These are phyloP conservation scores for Arthrobotrys conoides DNA, from an alignment of 2,329 filamentous ascomycete species.

Conservation along the genomic window DNA sequence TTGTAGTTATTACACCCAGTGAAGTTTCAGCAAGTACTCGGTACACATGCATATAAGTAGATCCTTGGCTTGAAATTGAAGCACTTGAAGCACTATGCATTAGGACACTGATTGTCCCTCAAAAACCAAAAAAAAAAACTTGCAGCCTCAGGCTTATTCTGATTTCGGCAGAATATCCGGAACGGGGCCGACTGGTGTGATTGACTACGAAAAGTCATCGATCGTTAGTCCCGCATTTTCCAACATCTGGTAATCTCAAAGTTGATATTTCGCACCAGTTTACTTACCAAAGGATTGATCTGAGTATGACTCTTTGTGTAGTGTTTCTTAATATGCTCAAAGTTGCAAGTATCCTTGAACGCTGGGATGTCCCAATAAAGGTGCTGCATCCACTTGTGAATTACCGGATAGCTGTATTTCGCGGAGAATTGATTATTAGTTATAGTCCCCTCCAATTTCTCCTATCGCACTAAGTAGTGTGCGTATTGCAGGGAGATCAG, in stretches of 20 bases:
- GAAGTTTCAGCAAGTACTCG: not conserved
- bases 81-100: too few species aligned
- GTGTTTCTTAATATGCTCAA: slow-evolving; percentile 87
- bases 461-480: not conserved
- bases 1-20: not conserved
- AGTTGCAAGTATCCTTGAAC: slow-evolving; percentile 87
- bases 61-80: not conserved
- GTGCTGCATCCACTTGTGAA: slow-evolving; percentile 85
- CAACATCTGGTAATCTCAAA: not conserved
- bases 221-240: not conserved
- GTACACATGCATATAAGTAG: too few species aligned
- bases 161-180: slow-evolving; percentile 53
- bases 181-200: slow-evolving; percentile 52
- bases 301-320: slow-evolving; percentile 73
- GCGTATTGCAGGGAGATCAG: not conserved
- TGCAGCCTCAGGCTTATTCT: not conserved
- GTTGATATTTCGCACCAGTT: not conserved
- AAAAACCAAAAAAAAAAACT: not conserved
- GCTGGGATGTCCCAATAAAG: slow-evolving; percentile 87
- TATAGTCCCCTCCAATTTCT: not conserved
- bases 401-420: slow-evolving; percentile 74
- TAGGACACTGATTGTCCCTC: not conserved
- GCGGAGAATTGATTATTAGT: not conserved
- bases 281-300: slow-evolving; percentile 74
- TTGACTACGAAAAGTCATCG: slow-evolving; percentile 28